Evolutionary conservation across 306 rosid species (phyloP).

Genomic region (Vicia villosa): DNA sequence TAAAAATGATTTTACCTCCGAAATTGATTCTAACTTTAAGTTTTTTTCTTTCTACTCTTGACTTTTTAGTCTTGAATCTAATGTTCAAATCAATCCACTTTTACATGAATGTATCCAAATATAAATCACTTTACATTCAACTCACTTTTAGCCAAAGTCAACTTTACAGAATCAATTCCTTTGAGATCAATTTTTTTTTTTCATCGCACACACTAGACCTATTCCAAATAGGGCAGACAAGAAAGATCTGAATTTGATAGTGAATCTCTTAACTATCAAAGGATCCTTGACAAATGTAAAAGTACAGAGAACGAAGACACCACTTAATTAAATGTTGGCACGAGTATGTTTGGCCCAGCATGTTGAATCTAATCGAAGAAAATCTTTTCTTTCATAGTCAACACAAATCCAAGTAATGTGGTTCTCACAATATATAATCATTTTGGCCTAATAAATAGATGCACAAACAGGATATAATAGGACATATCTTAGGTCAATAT

Average conservation of each 20-base stretch:
- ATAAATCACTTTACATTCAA: not conserved
- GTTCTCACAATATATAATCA: conserved; percentile 25
- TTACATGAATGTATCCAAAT: not conserved
- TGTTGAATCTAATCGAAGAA: not conserved
- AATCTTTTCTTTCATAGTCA: not conserved
- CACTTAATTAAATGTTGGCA: conserved; percentile 21
- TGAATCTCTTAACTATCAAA: conserved; percentile 19
- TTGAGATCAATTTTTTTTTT: not conserved
- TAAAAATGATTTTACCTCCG: not conserved
- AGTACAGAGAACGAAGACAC: conserved; percentile 19
- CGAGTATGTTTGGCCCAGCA: conserved; percentile 6
- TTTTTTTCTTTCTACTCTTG: not conserved
- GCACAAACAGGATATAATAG: conserved; percentile 9
- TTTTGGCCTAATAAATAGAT: conserved; percentile 33
- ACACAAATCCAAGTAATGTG: not conserved
- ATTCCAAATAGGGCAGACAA: conserved; percentile 23
- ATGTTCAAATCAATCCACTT: not conserved
- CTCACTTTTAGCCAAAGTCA: not conserved
- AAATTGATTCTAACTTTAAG: not conserved
- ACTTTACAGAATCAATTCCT: not conserved
- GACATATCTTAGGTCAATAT: conserved; percentile 9
- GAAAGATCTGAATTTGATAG: conserved; percentile 25
- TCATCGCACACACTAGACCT: not conserved
- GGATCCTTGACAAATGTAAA: conserved; percentile 20
- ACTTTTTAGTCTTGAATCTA: not conserved